A percentile compares a stretch with the other conserved stretches of the same genome.
These are phyloP conservation scores for Pestalotiopsis fici DNA, from an alignment of 2,329 filamentous ascomycete genomes.

Conservation along the genomic window DNA sequence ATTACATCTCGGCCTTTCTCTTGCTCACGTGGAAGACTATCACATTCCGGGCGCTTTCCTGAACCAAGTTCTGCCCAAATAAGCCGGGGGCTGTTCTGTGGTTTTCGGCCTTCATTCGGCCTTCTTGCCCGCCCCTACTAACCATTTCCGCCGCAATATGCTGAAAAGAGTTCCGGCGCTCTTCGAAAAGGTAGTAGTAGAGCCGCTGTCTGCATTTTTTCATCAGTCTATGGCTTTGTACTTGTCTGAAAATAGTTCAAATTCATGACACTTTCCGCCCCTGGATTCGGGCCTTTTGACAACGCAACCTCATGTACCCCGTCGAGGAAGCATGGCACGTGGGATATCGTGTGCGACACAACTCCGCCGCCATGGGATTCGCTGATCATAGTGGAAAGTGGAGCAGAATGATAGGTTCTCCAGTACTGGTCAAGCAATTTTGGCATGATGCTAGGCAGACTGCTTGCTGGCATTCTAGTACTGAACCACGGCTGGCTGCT, in stretches of 20 bases:
- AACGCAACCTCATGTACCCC: neutral
- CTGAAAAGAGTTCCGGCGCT: neutral
- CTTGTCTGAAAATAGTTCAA: neutral
- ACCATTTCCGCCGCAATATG: neutral
- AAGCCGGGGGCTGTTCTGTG: neutral
- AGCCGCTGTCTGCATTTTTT: neutral
- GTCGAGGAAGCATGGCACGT: neutral
- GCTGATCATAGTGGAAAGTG: neutral
- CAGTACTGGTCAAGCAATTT: neutral
- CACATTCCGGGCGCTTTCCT: too few relatives aligned
- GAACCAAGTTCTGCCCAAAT: neutral
- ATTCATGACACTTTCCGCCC: neutral
- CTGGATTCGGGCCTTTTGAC: conserved; percentile 6
- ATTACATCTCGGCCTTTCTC: conserved; percentile 3
- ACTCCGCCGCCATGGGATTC: neutral
- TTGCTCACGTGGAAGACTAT: neutral
- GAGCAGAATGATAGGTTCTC: neutral
- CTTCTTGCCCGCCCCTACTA: neutral
- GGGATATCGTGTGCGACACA: neutral
- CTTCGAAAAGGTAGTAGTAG: neutral
- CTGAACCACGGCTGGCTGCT: neutral
- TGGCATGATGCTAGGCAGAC: neutral
- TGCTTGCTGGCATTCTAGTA: neutral
- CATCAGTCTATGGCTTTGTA: neutral
- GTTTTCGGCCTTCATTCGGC: neutral